phyloP scores from a whole-genome alignment of 176 grass and related monocot genomes.

The Poa pratensis region DNA sequence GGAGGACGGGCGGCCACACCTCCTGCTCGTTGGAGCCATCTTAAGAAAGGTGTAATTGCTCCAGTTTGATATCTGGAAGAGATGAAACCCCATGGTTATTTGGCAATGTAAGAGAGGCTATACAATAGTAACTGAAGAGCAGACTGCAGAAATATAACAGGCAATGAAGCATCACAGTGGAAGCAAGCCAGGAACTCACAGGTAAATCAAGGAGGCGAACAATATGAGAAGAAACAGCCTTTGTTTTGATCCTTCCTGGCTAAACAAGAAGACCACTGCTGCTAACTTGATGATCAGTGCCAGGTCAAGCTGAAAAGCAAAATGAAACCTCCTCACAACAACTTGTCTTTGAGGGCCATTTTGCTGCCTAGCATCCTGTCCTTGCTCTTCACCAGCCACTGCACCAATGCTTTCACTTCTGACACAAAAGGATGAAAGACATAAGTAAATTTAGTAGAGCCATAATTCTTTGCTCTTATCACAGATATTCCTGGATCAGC shows the following conservation, averaged over 20 bases:
- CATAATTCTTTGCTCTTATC: slow-evolving; percentile 16
- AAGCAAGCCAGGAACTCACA: slow-evolving; percentile 58
- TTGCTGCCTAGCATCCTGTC: slow-evolving; percentile 70
- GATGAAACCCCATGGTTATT: slow-evolving; percentile 33
- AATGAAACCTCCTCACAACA: slow-evolving; percentile 87
- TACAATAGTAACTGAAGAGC: slow-evolving; percentile 3
- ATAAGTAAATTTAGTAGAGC: slow-evolving; percentile 24
- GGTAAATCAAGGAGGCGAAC: slow-evolving; percentile 78
- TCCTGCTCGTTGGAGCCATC: slow-evolving; percentile 70
- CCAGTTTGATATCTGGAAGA: slow-evolving; percentile 87
- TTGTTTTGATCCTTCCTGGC: slow-evolving; percentile 85
- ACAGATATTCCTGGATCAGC: slow-evolving; percentile 14
- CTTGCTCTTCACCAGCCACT: slow-evolving; percentile 59
- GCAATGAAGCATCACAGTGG: not conserved
- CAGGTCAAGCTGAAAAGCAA: slow-evolving; percentile 90
- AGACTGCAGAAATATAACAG: slow-evolving; percentile 2
- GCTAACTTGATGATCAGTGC: slow-evolving; percentile 89
- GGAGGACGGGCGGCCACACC: slow-evolving; percentile 62
- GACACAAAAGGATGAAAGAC: slow-evolving; percentile 34
- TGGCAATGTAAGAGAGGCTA: slow-evolving; percentile 16
- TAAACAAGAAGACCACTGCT: slow-evolving; percentile 85
- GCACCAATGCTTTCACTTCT: slow-evolving; percentile 55
- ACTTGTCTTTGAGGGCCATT: slow-evolving; percentile 78
- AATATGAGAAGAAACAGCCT: slow-evolving; percentile 84
- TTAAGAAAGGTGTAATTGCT: slow-evolving; percentile 70